Evolutionary conservation across 179 eudicot genomes (phyloP), one percentile per base, ranked within the genome.

Genomic region (Beta corolliflora): DNA sequence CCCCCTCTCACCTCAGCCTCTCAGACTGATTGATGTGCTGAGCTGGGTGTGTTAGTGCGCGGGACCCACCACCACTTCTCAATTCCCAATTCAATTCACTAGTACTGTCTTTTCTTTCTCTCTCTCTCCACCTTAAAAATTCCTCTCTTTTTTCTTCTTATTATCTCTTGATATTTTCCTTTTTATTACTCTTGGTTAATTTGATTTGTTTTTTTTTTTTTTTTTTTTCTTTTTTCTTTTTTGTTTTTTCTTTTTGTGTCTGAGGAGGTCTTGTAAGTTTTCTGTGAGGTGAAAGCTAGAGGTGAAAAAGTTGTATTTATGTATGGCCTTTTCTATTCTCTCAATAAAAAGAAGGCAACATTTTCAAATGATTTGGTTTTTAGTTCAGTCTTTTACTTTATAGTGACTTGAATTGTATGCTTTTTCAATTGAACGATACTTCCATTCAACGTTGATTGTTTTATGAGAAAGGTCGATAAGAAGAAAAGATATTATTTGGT

Each of bases 81-180:
- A 81, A 84, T 81, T 81, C 84, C 87, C 87, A 69, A 81, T 82
- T 84, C 87, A 69, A 81, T 82, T 84, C 81, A 81, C 29, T 81
- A 56, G 76, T 69, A 75, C 68, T 63, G 68, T 70, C 81, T 59
- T 21, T 48, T 74, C 54, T 74, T 73, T 66, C 23, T 79, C 44
- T 69, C 41, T 60, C 58, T 78, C 84, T 65, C 78, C 55, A 72
- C 84, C 80, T 77, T 80, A 69, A 14, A 71, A 52, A 74, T 41
- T 65, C 78, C 79, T n/a, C 58, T 69, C 18, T 44, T 7, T 52
- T 73, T 56, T 29, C 23, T 16, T 61, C 77, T 60, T 21, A 66
- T 72, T 56, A 15, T 55, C 41, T 63, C 72, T 61, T 56, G 5
- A 4, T 3, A 7, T 48, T 52, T 48, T 55, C 7, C 16, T 54